Base-by-base conservation (phyloP, 805 yeast species). In the Zygoascus bituminiphila region DNA sequence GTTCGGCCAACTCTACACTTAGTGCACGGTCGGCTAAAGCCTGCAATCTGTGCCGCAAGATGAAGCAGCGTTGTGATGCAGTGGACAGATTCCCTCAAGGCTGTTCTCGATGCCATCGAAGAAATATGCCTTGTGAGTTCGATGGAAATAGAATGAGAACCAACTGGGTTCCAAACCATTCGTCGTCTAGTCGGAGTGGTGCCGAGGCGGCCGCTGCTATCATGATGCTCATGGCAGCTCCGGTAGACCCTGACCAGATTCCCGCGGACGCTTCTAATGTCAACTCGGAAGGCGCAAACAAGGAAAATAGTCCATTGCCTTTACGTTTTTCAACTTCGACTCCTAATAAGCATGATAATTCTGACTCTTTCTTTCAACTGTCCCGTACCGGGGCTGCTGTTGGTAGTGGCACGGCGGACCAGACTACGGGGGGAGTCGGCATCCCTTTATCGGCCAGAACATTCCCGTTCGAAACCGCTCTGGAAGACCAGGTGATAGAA, bases 21-120 rank as follows among this genome's bases (percentile, higher is more conserved):
- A 36, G 37, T 14, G 49, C 24, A 9, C 49, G 56, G 25, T 44
- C 54, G 14, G 25, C 51, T 10, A 48, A 48, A 23, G 53, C 56
- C n/a, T 52, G 56, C 37, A 45, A 33, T 10, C 37, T 44, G 7
- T 52, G 56, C 25, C 45, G 56, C 24, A 44, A 40, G 45, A 36
- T 37, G 42, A 52, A 52, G 42, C 53, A 45, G 43, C 39, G 42
- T 20, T 52, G 56, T 40, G 56, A 52, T 37, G 54, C 56, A 2
- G 38, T 50, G 7, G 45, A 41, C 2, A 37, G 51, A 39, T 52
- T 48, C 35, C 56, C 56, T 8, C 26, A 44, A 12, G 23, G 44
- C 7, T 52, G 56, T 40, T 39, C 50, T 4, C 26, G 51, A 26
- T 52, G 56, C 31, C 38, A 44, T 14, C 44, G 41, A n/a, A 31